These are phyloP conservation scores for Pleurostoma richardsiae DNA, from an alignment of 2,329 filamentous ascomycete species.

Conservation along the genomic window DNA sequence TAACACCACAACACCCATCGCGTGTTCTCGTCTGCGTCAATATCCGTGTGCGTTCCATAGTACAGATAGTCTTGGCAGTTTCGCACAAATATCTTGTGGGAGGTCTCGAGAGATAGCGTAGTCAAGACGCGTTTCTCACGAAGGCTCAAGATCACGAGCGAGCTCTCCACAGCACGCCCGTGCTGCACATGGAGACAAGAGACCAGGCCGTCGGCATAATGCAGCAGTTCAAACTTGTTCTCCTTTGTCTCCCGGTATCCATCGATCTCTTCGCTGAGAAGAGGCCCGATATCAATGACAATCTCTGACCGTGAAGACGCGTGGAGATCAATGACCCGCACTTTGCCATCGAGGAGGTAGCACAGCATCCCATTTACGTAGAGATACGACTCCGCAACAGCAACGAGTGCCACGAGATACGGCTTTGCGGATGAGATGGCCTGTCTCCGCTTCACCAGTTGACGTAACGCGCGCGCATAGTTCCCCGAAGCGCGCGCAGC, in stretches of 20 bases:
- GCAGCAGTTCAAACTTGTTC: constrained; percentile 48
- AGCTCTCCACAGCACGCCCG: constrained; percentile 30
- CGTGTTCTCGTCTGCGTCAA: constrained; percentile 46
- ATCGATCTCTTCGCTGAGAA: constrained; percentile 29
- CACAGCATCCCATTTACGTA: constrained; percentile 62
- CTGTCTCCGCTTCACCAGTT: constrained; percentile 53
- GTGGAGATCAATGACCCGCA: constrained; percentile 58
- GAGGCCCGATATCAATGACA: constrained; percentile 46
- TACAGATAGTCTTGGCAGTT: constrained; percentile 58
- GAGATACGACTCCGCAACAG: constrained; percentile 54
- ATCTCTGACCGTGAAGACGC: constrained; percentile 40
- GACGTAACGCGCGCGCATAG: constrained; percentile 51
- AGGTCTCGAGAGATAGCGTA: constrained; percentile 33
- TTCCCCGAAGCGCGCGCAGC: constrained; percentile 19
- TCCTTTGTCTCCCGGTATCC: constrained; percentile 24
- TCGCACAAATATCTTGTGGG: constrained; percentile 60
- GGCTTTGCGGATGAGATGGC: constrained; percentile 58
- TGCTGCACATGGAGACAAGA: constrained; percentile 49
- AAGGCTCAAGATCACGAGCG: constrained; percentile 48
- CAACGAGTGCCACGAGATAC: constrained; percentile 55
- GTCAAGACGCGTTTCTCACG: constrained; percentile 32
- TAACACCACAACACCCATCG: constrained; percentile 60
- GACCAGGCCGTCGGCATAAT: constrained; percentile 52
- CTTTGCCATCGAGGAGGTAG: constrained; percentile 44
- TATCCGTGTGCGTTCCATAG: constrained; percentile 58